These are phyloP conservation scores for Chondrostereum purpureum DNA, from an alignment of 1,284 basidiomycete genomes.

Conservation along the genomic window DNA sequence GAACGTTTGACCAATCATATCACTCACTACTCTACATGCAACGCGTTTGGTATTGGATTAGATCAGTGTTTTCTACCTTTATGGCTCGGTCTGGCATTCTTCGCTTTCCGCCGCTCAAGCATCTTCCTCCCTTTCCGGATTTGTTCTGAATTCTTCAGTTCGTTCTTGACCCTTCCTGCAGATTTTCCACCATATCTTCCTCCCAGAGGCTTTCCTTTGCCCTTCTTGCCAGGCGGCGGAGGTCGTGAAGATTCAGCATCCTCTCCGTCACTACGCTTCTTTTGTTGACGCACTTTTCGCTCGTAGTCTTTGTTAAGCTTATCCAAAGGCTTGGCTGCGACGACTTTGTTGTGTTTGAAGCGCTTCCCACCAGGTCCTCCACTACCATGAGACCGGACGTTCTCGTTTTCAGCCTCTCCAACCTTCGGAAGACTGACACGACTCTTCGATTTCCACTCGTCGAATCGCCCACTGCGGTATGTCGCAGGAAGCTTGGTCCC, in stretches of 20 bases:
- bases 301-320: conserved; percentile 65
- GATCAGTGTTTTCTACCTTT: conserved; percentile 40
- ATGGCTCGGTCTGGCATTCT: conserved; percentile 65
- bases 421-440: conserved; percentile 69
- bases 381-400: conserved; percentile 22
- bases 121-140: conserved; percentile 71
- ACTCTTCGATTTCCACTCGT: conserved; percentile 88
- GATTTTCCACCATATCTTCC: conserved; percentile 54
- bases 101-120: conserved; percentile 56
- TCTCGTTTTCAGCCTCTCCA: conserved; percentile 69
- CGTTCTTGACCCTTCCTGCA: conserved; percentile 59
- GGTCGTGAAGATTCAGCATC: conserved; percentile 13
- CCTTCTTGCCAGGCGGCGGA: conserved; percentile 15
- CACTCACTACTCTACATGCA: not conserved
- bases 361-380: conserved; percentile 38
- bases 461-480: conserved; percentile 90
- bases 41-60: not conserved
- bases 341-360: conserved; percentile 63
- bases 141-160: conserved; percentile 80
- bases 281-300: conserved; percentile 55
- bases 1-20: no score
- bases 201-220: conserved; percentile 27
- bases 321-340: conserved; percentile 65
- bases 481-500: conserved; percentile 90
- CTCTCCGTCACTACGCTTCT: conserved; percentile 40